Percentiles rank a stretch among this genome's conserved stretches.
Evolutionary conservation across 2,329 filamentous ascomycete genomes (phyloP).

Genomic region (Phaeosphaeriaceae sp.): DNA sequence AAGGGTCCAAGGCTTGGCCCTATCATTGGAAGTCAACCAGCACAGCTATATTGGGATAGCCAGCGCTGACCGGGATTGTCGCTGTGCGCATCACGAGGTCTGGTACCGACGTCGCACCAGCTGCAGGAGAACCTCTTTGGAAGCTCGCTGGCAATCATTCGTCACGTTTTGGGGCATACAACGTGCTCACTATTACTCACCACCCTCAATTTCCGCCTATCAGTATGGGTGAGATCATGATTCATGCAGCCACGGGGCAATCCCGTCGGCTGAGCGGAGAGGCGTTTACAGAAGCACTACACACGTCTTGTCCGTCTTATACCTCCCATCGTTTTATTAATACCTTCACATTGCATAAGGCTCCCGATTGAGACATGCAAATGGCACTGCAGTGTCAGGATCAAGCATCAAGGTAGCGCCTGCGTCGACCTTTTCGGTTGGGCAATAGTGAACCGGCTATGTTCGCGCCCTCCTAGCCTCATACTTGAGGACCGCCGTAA

Average conservation of each 20-base stretch:
- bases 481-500: constrained; percentile 16
- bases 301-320: constrained; percentile 16
- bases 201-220: constrained; percentile 14
- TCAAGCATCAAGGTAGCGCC: constrained; percentile 14
- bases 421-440: constrained; percentile 19
- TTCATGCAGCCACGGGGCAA: constrained; percentile 12
- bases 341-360: constrained; percentile 9
- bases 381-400: constrained; percentile 13
- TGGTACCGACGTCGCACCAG: constrained; percentile 9
- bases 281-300: constrained; percentile 8
- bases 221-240: constrained; percentile 13
- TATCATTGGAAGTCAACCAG: constrained; percentile 3
- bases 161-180: neutral
- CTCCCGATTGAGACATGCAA: constrained; percentile 1
- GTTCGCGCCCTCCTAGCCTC: constrained; percentile 14
- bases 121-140: constrained; percentile 7
- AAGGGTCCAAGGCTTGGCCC: constrained; percentile 12
- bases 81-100: constrained; percentile 6
- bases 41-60: constrained; percentile 7
- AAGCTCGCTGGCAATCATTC: neutral
- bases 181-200: constrained; percentile 8
- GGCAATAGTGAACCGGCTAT: constrained; percentile 13
- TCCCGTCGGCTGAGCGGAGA: constrained; percentile 22
- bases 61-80: constrained; percentile 3
- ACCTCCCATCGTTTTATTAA: constrained; percentile 10